Percentiles rank a stretch among this genome's conserved stretches.
Evolutionary conservation across 352 stramenopile genomes (phyloP).

Genomic region (Phytophthora ramorum): DNA sequence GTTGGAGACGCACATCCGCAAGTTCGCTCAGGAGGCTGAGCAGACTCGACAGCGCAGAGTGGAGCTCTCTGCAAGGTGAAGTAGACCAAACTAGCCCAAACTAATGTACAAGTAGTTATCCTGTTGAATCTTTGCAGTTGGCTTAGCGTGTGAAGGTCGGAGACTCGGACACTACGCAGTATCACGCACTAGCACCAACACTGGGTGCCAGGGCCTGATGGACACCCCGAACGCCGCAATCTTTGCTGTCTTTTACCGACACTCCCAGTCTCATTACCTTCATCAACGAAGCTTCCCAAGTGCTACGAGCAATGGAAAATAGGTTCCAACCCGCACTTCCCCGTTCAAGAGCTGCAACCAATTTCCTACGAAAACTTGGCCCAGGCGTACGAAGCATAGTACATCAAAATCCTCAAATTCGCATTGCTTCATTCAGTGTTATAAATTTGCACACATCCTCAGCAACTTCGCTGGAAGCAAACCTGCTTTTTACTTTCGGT

Average conservation of each 20-base stretch:
- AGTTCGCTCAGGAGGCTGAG: constrained; percentile 26
- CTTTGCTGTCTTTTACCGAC: too few relatives aligned
- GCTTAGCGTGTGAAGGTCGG: too few relatives aligned
- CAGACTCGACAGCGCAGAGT: constrained; percentile 18
- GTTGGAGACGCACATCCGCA: constrained; percentile 19
- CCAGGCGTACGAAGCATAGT: not conserved
- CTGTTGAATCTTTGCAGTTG: not conserved
- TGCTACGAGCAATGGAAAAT: too few relatives aligned
- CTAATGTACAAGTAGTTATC: constrained; percentile 1
- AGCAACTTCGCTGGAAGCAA: not conserved
- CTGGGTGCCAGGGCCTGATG: too few relatives aligned
- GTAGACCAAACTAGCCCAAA: not conserved
- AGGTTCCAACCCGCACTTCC: too few relatives aligned
- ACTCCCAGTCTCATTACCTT: too few relatives aligned
- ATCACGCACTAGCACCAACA: too few relatives aligned
- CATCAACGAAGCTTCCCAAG: not conserved
- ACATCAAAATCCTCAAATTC: not conserved
- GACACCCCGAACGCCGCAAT: too few relatives aligned
- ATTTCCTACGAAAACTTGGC: not conserved
- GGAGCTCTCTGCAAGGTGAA: not conserved
- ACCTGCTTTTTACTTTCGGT: constrained; percentile 25
- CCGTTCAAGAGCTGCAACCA: too few relatives aligned
- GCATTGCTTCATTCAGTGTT: not conserved
- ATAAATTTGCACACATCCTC: not conserved
- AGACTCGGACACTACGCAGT: too few relatives aligned